Conservation (phyloP, 768 basidiomycete species). For the Roridomyces roridus region DNA sequence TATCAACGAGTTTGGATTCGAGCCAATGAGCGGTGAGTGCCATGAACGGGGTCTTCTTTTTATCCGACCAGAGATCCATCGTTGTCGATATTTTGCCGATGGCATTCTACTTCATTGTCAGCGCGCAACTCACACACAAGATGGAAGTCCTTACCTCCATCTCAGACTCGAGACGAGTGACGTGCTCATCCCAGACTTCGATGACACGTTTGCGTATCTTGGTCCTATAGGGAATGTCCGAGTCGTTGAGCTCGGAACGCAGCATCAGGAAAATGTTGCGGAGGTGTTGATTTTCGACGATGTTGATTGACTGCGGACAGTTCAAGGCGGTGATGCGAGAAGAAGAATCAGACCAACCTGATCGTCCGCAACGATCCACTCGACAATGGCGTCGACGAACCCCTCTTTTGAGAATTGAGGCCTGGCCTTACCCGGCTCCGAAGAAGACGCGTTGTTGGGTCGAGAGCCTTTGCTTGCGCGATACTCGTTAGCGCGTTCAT, state of each 20-base stretch:
- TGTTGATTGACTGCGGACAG: constrained; percentile 11
- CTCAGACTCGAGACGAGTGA: constrained; percentile 27
- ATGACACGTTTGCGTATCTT: constrained; percentile 28
- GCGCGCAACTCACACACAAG: neutral
- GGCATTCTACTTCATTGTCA: constrained; percentile 25
- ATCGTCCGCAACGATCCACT: constrained; percentile 37
- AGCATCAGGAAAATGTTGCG: constrained; percentile 31
- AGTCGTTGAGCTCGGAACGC: constrained; percentile 33
- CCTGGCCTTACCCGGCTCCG: neutral
- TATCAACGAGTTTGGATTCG: constrained; percentile 24
- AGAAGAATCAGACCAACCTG: constrained; percentile 25
- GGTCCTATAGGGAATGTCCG: constrained; percentile 38
- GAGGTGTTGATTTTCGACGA: constrained; percentile 25
- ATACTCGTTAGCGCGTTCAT: constrained; percentile 3
- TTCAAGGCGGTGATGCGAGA: neutral
- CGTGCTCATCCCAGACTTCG: constrained; percentile 32
- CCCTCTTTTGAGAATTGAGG: constrained; percentile 27
- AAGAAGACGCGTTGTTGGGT: neutral
- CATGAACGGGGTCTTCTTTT: constrained; percentile 43
- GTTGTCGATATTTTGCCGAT: constrained; percentile 43
- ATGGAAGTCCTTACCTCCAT: constrained; percentile 17
- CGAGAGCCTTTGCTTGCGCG: neutral
- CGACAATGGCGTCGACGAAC: constrained; percentile 34
- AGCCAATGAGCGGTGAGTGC: constrained; percentile 52
- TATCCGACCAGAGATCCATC: constrained; percentile 44